Conservation (phyloP, 768 basidiomycete genomes). For the Cubamyces lactineus region DNA sequence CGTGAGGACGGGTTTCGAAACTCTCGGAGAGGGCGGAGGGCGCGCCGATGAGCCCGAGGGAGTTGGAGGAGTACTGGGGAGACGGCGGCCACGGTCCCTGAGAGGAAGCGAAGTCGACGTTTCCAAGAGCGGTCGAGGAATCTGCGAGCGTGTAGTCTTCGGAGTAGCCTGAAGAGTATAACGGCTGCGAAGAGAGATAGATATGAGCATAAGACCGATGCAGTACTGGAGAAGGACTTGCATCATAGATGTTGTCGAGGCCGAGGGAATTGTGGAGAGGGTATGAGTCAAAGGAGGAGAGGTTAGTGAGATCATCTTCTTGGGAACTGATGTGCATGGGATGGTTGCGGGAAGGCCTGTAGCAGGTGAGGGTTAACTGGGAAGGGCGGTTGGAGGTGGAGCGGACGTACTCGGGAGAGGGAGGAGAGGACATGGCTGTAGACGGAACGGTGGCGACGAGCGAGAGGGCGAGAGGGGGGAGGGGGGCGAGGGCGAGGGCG, state of each 20-base stretch:
- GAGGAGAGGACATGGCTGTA: neutral
- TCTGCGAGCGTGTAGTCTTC: neutral
- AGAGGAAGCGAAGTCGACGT: neutral
- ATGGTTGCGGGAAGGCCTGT: neutral
- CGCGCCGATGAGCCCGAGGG: neutral
- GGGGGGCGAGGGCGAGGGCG: neutral
- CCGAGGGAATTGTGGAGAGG: slow-evolving; percentile 5
- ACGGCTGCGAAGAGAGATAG: neutral
- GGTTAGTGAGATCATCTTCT: slow-evolving; percentile 5
- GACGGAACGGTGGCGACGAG: neutral
- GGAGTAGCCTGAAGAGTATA: neutral
- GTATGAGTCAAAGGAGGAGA: slow-evolving; percentile 3
- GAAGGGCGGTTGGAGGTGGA: neutral
- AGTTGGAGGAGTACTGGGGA: neutral
- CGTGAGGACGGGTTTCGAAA: neutral
- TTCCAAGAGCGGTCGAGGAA: neutral
- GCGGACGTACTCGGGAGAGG: neutral
- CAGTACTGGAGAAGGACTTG: neutral
- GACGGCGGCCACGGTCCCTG: neutral
- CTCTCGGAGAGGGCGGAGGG: neutral
- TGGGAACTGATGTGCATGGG: neutral
- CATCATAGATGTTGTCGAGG: slow-evolving; percentile 8
- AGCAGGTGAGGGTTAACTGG: neutral
- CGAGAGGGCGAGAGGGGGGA: neutral
- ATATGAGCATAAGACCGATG: neutral